Evolutionary conservation across 1,284 basidiomycete genomes (phyloP), one percentile per base, ranked within the genome.

Genomic region (Boletus semigastroideus): DNA sequence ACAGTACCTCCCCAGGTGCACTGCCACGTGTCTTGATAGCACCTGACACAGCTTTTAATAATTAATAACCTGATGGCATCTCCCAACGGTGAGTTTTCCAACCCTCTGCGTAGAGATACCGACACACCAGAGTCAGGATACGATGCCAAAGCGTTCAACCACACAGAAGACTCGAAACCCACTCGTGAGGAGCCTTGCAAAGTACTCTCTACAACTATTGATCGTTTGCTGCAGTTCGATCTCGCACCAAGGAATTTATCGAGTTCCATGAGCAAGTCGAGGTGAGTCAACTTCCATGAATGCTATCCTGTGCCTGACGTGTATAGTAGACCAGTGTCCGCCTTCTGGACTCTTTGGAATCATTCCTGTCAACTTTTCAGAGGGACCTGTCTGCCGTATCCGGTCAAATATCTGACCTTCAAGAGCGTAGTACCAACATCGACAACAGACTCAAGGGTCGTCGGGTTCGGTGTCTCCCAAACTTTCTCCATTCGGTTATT

Each of bases 361-460:
- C 83, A 2, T 98, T 98, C 69, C 79, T 98, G 11, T 93, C 93
- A 2, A 96, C 92, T 0, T 99, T 99, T 63, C 94, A 98, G 70
- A 87, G 82, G 59, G 95, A 99, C 71, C 78, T 99, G 6, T 90
- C 90, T 4, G 86, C 88, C 2, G 94, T 98, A 5, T 98, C 96
- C 3, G 90, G 92, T 0, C 95, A 99, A 66, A 97, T 99, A 66
- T 88, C 92, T 0, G 90, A 96, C 58, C 78, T 99, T 22, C 96
- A 99, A 67, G 80, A 84, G 55, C 82, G 92, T 36, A 95, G 92
- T 64, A 89, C 91, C 58, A 86, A 89, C 43, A 96, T 99, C 44
- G 95, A 98, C 58, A 83, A 82, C 54, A 82, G 89, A 53, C 77
- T 98, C 48, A 90, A 87, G 68, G 90, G 86, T 43, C 80, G 94